Conservation (phyloP, 768 basidiomycete species). For the Tylopilus vinaceipallidus region DNA sequence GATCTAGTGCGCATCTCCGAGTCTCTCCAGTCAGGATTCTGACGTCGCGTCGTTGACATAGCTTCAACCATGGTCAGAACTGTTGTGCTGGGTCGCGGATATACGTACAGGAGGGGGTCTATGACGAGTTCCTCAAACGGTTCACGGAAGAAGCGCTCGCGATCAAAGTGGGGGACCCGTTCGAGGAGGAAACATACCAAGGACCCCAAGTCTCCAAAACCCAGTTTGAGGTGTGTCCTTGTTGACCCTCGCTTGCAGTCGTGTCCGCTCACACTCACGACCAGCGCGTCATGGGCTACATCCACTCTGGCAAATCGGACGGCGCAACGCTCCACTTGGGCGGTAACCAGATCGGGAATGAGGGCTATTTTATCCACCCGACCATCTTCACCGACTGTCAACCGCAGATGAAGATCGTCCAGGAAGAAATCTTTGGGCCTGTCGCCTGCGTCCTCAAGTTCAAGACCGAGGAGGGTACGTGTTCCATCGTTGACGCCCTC, state of each 20-base stretch:
- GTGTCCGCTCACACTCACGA: neutral
- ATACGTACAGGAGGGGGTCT: conserved; percentile 8
- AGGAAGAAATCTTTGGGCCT: conserved; percentile 11
- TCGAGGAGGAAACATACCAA: conserved; percentile 5
- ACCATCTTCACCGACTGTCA: conserved; percentile 9
- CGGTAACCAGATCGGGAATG: conserved; percentile 1
- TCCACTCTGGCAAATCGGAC: conserved; percentile 3
- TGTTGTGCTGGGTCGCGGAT: conserved; percentile 13
- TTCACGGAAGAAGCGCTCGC: conserved; percentile 7
- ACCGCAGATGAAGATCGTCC: conserved; percentile 13
- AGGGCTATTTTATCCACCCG: conserved; percentile 11
- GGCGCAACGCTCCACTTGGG: conserved; percentile 5
- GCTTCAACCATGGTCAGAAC: conserved; percentile 9
- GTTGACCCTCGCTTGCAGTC: too few species aligned
- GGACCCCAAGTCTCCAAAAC: conserved; percentile 12
- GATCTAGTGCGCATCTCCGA: conserved; percentile 6
- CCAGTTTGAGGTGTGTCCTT: conserved; percentile 4
- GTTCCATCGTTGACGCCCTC: too few species aligned
- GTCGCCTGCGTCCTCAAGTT: conserved; percentile 11
- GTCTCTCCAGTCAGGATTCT: neutral
- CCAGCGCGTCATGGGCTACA: conserved; percentile 14
- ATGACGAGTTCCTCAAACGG: conserved; percentile 2
- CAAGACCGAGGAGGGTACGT: conserved; percentile 4
- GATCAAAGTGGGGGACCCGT: conserved; percentile 9
- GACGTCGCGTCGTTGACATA: neutral